Evolutionary conservation across 345 rosid genomes (phyloP).

Genomic region (Euphorbia lathyris): DNA sequence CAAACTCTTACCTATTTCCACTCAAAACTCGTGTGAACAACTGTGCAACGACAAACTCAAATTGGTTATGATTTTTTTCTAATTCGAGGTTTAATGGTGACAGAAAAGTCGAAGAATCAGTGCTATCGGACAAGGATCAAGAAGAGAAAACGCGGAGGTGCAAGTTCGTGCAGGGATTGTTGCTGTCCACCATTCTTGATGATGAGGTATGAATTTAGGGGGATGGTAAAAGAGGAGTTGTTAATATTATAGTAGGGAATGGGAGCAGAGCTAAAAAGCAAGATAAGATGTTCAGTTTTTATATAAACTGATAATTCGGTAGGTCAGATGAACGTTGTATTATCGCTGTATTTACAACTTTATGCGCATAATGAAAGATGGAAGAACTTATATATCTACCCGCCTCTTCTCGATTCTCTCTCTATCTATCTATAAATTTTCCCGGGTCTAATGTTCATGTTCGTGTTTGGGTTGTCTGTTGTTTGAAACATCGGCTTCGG

Average conservation of each 20-base stretch:
- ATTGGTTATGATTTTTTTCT: slow-evolving; percentile 1
- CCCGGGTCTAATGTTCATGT: too few relatives aligned
- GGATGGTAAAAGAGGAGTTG: slow-evolving; percentile 10
- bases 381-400: slow-evolving; percentile 15
- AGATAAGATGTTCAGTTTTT: slow-evolving; percentile 23
- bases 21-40: not conserved
- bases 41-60: not conserved
- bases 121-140: slow-evolving; percentile 45
- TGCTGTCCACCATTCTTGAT: slow-evolving; percentile 51
- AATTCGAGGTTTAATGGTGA: slow-evolving; percentile 10
- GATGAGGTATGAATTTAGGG: slow-evolving; percentile 31
- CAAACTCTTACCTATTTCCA: not conserved
- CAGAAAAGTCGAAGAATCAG: slow-evolving; percentile 35
- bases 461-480: too few relatives aligned
- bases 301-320: slow-evolving; percentile 15
- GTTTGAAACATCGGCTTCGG: too few relatives aligned
- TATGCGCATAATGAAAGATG: slow-evolving; percentile 39
- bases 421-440: too few relatives aligned
- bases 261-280: slow-evolving; percentile 16
- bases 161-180: slow-evolving; percentile 46
- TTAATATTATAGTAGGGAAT: slow-evolving; percentile 15
- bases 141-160: slow-evolving; percentile 50
- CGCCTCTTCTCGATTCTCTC: too few relatives aligned
- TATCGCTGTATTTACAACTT: slow-evolving; percentile 25
- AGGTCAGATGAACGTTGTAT: slow-evolving; percentile 22